Conservation (phyloP, 495 filamentous ascomycete species). For the Mycothermus thermophilus region DNA sequence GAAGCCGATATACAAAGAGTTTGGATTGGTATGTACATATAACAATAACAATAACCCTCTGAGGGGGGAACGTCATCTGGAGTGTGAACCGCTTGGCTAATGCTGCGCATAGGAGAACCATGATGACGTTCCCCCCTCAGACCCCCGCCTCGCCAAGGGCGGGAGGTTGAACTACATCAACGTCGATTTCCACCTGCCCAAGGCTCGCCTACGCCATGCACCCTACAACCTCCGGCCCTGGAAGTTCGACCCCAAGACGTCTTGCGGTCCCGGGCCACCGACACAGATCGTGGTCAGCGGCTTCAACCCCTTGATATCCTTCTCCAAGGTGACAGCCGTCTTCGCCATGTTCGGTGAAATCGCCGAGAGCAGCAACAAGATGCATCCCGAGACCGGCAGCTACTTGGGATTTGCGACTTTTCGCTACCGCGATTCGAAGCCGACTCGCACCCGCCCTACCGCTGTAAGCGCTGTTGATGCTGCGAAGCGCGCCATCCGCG, state of each 20-base stretch:
- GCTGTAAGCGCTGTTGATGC: constrained; percentile 54
- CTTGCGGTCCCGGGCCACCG: constrained; percentile 77
- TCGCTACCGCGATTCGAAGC: constrained; percentile 63
- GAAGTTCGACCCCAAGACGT: constrained; percentile 61
- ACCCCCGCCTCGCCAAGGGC: constrained; percentile 60
- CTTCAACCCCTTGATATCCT: constrained; percentile 75
- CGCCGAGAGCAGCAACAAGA: constrained; percentile 73
- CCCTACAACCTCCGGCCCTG: constrained; percentile 70
- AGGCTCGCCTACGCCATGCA: constrained; percentile 54
- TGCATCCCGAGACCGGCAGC: constrained; percentile 82
- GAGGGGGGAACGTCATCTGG: constrained; percentile 43
- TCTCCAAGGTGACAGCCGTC: constrained; percentile 61
- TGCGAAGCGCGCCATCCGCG: constrained; percentile 61
- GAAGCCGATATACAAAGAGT: constrained; percentile 58
- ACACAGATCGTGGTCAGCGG: constrained; percentile 82
- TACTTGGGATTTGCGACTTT: constrained; percentile 86
- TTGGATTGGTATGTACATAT: constrained; percentile 48
- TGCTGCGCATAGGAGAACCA: constrained; percentile 39
- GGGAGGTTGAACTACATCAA: constrained; percentile 44
- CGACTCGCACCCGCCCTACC: constrained; percentile 30
- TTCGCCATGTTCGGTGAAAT: constrained; percentile 86
- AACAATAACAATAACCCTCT: constrained; percentile 19
- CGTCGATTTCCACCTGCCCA: constrained; percentile 56
- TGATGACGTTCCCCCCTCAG: constrained; percentile 52
- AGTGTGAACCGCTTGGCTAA: constrained; percentile 37